Evolutionary conservation across 2,329 filamentous ascomycete genomes (phyloP), one percentile per base, ranked within the genome.

Genomic region (Penicillium freii): DNA sequence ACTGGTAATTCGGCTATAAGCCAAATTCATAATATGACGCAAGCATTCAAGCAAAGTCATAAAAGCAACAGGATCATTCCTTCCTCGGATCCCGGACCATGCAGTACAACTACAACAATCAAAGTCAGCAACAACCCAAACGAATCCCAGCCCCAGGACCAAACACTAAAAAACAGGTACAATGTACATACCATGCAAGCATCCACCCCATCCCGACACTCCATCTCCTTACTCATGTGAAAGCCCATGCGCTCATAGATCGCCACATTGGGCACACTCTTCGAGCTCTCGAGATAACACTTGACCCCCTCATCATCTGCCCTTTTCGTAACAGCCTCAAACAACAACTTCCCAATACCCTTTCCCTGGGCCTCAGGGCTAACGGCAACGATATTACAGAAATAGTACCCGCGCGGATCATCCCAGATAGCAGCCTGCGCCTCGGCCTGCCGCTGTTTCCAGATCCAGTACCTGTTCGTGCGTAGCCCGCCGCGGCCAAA

Each of bases 341-440:
- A 87, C 65, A 91, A 73, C 61, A 80, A 77, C 58, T 82, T 84
- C 0, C 87, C 88, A 5, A 91, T 81, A 0, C 88, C 88, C 60
- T 79, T 82, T 0, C 87, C 86, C 72, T 91, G 88, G 23, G 79
- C 80, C 51, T 84, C 81, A 0, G 87, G 87, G n/a, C 83, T 69
- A 1, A 91, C 87, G 0, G 88, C 87, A 70, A 91, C 87, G 58
- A 91, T 90, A 66, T 91, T 91, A 62, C 88, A 86, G 64, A 91
- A 91, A 68, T 90, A 91, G 65, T 91, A 91, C 0, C 88, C 88
- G n/a, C 79, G 77, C 0, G 81, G 78, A 62, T 89, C 87, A 0
- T 79, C 83, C 88, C 88, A 91, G 7, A 90, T 56, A 38, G 76
- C 49, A 84, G 76, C 1, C 60, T 90, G 88, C 1, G 83, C 86